These are phyloP conservation scores for Penicillium canariense DNA, from an alignment of 495 filamentous ascomycete species.

Conservation along the genomic window DNA sequence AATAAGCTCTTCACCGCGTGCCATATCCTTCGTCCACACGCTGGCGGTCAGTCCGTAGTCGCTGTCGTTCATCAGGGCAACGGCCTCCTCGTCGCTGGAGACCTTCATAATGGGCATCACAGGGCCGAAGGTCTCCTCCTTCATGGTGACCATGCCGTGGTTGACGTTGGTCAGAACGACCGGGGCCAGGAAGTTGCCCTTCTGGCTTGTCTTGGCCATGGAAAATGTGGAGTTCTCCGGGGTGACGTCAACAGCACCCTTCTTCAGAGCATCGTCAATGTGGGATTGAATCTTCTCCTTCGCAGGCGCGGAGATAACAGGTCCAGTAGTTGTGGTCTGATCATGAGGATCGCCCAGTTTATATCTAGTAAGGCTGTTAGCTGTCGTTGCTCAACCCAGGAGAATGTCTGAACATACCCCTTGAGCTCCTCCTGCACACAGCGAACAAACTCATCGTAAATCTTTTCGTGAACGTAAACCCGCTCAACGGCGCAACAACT, in stretches of 20 bases:
- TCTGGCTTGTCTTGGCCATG: constrained; percentile 52
- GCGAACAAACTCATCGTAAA: constrained; percentile 77
- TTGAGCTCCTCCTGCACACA: constrained; percentile 74
- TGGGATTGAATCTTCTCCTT: constrained; percentile 71
- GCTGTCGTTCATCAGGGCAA: constrained; percentile 89
- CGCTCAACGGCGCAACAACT: constrained; percentile 93
- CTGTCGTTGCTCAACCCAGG: neutral
- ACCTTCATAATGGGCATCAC: constrained; percentile 95
- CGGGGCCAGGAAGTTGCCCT: constrained; percentile 84
- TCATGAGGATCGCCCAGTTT: constrained; percentile 84
- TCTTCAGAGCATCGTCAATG: constrained; percentile 77
- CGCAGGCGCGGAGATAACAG: constrained; percentile 77
- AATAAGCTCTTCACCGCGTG: constrained; percentile 70
- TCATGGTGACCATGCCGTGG: constrained; percentile 89
- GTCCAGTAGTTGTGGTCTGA: constrained; percentile 76
- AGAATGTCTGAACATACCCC: constrained; percentile 20
- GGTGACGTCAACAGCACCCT: constrained; percentile 81
- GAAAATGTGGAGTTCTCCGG: constrained; percentile 74
- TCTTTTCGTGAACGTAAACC: constrained; percentile 82
- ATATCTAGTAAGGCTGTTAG: constrained; percentile 53
- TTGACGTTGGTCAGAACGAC: constrained; percentile 78
- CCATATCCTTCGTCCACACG: constrained; percentile 92
- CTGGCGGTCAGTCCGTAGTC: constrained; percentile 95
- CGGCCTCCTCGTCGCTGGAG: constrained; percentile 74
- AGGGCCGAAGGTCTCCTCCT: constrained; percentile 93